A percentile compares a stretch with the other conserved stretches of the same genome.
Evolutionary conservation across 108 stramenopile species (phyloP).

Genomic region (Nitzschia palea): DNA sequence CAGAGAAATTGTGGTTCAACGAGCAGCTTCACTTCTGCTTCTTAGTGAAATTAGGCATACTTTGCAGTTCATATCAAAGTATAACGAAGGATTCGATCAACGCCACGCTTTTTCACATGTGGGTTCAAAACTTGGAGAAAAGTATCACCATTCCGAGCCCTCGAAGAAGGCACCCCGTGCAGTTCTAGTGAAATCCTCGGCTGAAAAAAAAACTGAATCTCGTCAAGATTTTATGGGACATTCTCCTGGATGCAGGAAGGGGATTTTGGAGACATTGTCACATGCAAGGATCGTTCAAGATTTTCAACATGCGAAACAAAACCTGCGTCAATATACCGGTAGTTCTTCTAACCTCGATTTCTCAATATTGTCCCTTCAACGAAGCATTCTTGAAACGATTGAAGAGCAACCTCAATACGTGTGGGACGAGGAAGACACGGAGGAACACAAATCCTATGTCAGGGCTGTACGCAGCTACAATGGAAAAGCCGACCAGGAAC

Average conservation of each 20-base stretch:
- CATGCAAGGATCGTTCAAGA: not conserved
- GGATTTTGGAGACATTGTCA: not conserved
- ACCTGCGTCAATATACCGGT: not conserved
- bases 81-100: constrained; percentile 21
- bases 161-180: not conserved
- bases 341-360: not conserved
- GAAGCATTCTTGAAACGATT: not conserved
- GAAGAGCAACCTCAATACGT: not conserved
- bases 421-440: not conserved
- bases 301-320: not conserved
- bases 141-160: not conserved
- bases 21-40: not conserved
- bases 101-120: no score
- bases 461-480: constrained; percentile 27
- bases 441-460: constrained; percentile 10
- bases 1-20: constrained; percentile 1
- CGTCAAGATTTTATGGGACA: no score
- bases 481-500: constrained; percentile 32
- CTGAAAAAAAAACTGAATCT: no score
- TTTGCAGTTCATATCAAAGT: constrained; percentile 15
- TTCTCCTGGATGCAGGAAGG: not conserved
- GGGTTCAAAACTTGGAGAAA: no score
- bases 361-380: not conserved
- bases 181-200: not conserved
- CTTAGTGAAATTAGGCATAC: constrained; percentile 20